Evolutionary conservation across 352 stramenopile species (phyloP).

Genomic region (Salisapilia sapeloensis): DNA sequence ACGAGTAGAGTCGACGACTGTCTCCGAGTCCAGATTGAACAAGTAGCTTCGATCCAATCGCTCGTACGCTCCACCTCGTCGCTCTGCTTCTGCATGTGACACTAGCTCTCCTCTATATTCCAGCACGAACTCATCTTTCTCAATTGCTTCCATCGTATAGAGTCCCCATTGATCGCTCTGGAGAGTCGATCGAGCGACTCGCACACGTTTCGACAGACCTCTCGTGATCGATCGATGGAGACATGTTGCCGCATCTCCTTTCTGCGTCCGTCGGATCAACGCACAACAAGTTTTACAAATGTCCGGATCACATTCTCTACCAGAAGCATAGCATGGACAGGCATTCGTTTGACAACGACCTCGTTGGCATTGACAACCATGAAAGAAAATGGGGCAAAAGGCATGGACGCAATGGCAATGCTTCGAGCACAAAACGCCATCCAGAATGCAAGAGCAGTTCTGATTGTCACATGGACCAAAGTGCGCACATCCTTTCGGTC

Average conservation of each 20-base stretch:
- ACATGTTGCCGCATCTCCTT: no score
- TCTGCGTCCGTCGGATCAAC: constrained; percentile 26
- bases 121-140: constrained; percentile 88
- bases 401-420: constrained; percentile 69
- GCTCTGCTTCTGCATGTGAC: constrained; percentile 81
- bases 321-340: constrained; percentile 83
- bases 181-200: constrained; percentile 69
- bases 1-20: constrained; percentile 83
- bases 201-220: constrained; percentile 42
- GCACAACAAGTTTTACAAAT: constrained; percentile 74
- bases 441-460: constrained; percentile 78
- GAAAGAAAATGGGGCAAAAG: constrained; percentile 77
- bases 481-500: constrained; percentile 84
- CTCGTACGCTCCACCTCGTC: constrained; percentile 78
- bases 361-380: constrained; percentile 74
- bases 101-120: constrained; percentile 93
- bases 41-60: constrained; percentile 83
- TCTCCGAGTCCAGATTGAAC: constrained; percentile 89
- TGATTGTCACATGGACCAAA: constrained; percentile 59
- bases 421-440: constrained; percentile 85
- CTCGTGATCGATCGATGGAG: no score
- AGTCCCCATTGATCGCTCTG: constrained; percentile 80
- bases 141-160: constrained; percentile 77
- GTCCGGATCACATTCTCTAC: constrained; percentile 88
- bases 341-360: constrained; percentile 69